Base-by-base conservation (phyloP, 2,329 filamentous ascomycete species). In the Penicillium crustosum region DNA sequence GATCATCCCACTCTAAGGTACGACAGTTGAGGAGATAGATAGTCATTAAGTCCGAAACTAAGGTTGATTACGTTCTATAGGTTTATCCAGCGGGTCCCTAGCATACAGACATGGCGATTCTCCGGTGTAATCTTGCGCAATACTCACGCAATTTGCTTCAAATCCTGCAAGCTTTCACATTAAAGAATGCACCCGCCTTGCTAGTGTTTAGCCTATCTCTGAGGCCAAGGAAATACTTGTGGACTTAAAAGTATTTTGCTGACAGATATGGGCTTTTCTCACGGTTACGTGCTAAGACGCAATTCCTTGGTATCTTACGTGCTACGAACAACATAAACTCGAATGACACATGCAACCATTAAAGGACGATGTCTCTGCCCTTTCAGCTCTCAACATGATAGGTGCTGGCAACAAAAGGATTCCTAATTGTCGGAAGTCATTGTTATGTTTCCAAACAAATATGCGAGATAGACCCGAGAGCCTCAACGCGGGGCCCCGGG, bases 251-350 rank as follows among this genome's bases (percentile, higher is more conserved):
- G n/a, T 33, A 33, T 10, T 19, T 44, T 52, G 38, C 49, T 43
- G 38, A 4, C 9, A 33, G 25, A 31, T n/a, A 9, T 15, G n/a
- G 15, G 27, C 7, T 15, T 21, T 36, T 52, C 5, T 43, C n/a
- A 25, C 23, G 45, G 45, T 52, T 52, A 43, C 49, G 49, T 52
- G 49, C 49, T 52, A 52, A 52, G 49, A 43, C 49, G 49, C 49
- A 43, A 52, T 52, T 15, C 10, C 27, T 33, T 9, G 3, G 15
- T 4, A 27, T 43, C 21, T 52, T 31, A 31, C 49, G 49, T 52
- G 49, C 49, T 43, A 43, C 13, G 33, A 17, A 25, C 23, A 27
- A 62, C 10, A 50, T 58, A 29, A 61, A 66, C 44, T 33, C n/a
- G 10, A 33, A 27, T 27, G 27, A 21, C 19, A 21, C 2, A 47